phyloP scores from a whole-genome alignment of 176 grass and related monocot species.

The Carex parvula region DNA sequence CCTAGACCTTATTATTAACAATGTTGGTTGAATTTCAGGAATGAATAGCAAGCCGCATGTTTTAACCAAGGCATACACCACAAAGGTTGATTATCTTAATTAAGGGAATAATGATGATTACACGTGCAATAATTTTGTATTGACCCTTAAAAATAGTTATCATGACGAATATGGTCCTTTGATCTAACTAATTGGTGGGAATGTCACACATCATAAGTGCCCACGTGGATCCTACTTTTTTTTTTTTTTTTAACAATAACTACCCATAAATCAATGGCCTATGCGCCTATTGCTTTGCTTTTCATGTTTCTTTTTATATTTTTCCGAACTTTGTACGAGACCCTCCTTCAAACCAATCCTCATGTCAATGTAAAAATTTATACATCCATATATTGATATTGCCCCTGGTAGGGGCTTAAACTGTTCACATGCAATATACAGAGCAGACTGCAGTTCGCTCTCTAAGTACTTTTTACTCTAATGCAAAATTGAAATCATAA shows the following conservation, averaged over 20 bases:
- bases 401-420: too few species aligned
- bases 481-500: too few species aligned
- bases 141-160: conserved; percentile 7
- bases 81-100: neutral
- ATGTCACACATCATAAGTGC: conserved; percentile 4
- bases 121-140: conserved; percentile 34
- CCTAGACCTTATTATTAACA: too few species aligned
- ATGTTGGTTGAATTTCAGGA: neutral
- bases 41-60: neutral
- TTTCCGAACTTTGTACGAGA: too few species aligned
- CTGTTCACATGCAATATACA: too few species aligned
- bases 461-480: too few species aligned
- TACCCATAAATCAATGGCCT: conserved; percentile 12
- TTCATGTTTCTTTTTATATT: neutral
- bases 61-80: neutral
- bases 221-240: neutral
- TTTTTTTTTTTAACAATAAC: neutral
- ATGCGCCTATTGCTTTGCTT: neutral
- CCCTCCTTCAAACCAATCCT: too few species aligned
- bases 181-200: neutral
- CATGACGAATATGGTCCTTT: conserved; percentile 22
- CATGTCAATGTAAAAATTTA: too few species aligned
- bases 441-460: too few species aligned
- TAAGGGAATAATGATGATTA: conserved; percentile 36
- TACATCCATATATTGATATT: neutral